These are phyloP conservation scores for Puccinia hordei DNA, from an alignment of 1,284 basidiomycete species.

Conservation along the genomic window DNA sequence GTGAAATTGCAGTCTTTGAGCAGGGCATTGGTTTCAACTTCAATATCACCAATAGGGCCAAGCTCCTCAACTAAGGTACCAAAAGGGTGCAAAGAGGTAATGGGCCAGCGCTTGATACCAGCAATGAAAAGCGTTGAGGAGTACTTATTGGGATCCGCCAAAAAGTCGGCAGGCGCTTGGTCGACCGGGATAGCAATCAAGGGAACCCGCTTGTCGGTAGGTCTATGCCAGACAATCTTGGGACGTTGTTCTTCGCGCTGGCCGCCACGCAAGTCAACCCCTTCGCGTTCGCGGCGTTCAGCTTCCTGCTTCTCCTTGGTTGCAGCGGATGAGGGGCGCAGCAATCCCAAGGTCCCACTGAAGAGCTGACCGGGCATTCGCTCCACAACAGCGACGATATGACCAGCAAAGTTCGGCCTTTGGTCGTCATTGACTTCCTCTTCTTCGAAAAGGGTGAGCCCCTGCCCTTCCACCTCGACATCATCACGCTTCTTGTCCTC, in stretches of 20 bases:
- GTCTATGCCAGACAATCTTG: conserved; percentile 99
- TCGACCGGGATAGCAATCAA: conserved; percentile 96
- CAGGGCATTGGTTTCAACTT: conserved; percentile 94
- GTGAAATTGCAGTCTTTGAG: conserved; percentile 87
- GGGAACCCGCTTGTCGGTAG: conserved; percentile 97
- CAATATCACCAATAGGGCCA: conserved; percentile 95
- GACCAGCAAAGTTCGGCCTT: conserved; percentile 86
- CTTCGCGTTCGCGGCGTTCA: conserved; percentile 92
- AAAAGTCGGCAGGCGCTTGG: conserved; percentile 93
- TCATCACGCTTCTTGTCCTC: conserved; percentile 99
- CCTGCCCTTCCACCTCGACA: conserved; percentile 98
- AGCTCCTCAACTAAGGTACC: conserved; percentile 97
- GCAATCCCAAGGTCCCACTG: conserved; percentile 90
- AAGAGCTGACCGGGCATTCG: conserved; percentile 98
- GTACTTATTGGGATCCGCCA: conserved; percentile 89
- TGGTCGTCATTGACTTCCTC: conserved; percentile 95
- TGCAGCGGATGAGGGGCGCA: conserved; percentile 93
- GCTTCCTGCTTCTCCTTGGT: conserved; percentile 99
- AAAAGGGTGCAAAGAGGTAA: conserved; percentile 96
- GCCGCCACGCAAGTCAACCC: conserved; percentile 73
- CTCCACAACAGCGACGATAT: conserved; percentile 96
- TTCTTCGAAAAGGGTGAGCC: conserved; percentile 91
- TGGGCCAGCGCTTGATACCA: conserved; percentile 88
- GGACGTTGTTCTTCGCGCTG: conserved; percentile 80
- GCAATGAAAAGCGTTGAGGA: conserved; percentile 90